These are phyloP conservation scores for Ogataea sp. DNA, from an alignment of 805 yeast species.

Conservation along the genomic window DNA sequence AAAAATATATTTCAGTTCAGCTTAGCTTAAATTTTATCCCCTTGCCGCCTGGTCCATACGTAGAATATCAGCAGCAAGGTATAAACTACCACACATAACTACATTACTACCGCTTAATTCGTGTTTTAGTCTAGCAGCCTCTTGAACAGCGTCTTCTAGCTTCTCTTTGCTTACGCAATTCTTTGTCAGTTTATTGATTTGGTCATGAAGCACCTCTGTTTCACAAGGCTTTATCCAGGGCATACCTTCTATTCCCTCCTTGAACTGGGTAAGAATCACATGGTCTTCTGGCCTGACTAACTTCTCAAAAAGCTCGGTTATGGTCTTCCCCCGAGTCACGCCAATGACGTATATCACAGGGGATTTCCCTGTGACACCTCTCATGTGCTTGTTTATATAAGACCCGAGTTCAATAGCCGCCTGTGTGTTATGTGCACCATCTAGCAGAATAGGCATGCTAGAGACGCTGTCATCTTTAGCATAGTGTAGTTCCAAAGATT, in stretches of 20 bases:
- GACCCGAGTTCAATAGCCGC: constrained; percentile 70
- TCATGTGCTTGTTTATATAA: constrained; percentile 31
- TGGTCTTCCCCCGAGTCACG: constrained; percentile 65
- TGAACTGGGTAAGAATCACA: constrained; percentile 57
- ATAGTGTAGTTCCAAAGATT: constrained; percentile 30
- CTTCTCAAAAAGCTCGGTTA: constrained; percentile 40
- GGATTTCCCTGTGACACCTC: constrained; percentile 1
- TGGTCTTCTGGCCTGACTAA: constrained; percentile 44
- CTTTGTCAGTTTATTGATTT: constrained; percentile 12
- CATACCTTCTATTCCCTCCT: constrained; percentile 69
- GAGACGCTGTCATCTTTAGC: constrained; percentile 5
- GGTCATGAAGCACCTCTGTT: constrained; percentile 22
- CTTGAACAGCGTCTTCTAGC: constrained; percentile 19
- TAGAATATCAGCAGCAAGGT: constrained; percentile 52
- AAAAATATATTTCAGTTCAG: too few species aligned
- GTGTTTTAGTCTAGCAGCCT: constrained; percentile 11
- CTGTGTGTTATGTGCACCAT: constrained; percentile 89
- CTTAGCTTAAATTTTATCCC: neutral
- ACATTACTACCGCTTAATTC: constrained; percentile 14
- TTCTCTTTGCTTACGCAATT: constrained; percentile 19
- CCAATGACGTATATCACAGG: constrained; percentile 56
- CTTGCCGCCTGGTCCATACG: constrained; percentile 12
- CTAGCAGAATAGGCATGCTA: constrained; percentile 42
- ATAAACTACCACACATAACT: constrained; percentile 65
- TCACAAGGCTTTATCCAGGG: constrained; percentile 73